These are phyloP conservation scores for Anethum foeniculum DNA, from an alignment of 140 eudicot species.

Conservation along the genomic window DNA sequence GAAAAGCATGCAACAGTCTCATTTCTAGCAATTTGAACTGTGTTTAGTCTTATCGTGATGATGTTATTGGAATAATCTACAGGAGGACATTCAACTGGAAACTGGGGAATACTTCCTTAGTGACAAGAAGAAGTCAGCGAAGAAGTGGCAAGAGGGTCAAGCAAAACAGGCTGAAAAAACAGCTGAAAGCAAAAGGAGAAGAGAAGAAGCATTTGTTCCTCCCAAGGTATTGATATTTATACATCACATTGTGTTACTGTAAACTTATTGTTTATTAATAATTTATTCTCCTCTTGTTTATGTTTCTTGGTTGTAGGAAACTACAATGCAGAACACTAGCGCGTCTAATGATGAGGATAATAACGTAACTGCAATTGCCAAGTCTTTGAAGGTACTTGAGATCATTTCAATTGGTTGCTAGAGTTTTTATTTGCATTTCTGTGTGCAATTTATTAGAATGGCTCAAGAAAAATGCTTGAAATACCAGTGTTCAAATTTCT, in stretches of 20 bases:
- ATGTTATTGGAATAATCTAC: neutral
- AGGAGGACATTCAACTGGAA: conserved; percentile 80
- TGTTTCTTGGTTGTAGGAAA: conserved; percentile 41
- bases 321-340: conserved; percentile 21
- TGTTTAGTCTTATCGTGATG: neutral
- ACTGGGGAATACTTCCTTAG: conserved; percentile 86
- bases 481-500: neutral
- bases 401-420: neutral
- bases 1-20: neutral
- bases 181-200: conserved; percentile 70
- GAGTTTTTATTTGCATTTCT: neutral
- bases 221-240: conserved; percentile 46
- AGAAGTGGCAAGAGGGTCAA: conserved; percentile 91
- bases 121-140: conserved; percentile 71
- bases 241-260: neutral
- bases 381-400: conserved; percentile 61
- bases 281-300: neutral
- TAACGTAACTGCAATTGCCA: conserved; percentile 48
- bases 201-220: conserved; percentile 84
- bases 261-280: neutral
- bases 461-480: neutral
- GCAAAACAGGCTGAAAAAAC: conserved; percentile 76
- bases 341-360: conserved; percentile 24
- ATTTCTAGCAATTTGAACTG: neutral
- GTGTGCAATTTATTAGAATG: neutral